These are phyloP conservation scores for Wallacemonas sp. DNA, from an alignment of 208 protist species.

Conservation along the genomic window DNA sequence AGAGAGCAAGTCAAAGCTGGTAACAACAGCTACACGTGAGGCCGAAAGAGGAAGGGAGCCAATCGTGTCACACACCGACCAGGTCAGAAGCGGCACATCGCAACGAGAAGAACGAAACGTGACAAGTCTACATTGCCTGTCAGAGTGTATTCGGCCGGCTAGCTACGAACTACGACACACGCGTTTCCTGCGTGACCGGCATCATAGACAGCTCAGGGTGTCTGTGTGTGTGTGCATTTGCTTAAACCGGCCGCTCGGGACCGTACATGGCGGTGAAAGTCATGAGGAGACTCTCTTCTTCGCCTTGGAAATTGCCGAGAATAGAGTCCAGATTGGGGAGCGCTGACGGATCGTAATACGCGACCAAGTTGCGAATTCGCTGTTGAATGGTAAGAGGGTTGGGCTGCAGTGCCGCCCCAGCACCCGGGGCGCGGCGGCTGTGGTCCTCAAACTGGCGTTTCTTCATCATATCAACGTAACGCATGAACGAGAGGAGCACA, in stretches of 20 bases:
- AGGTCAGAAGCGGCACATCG: no score
- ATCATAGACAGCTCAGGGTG: no score
- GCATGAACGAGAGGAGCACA: slow-evolving; percentile 36
- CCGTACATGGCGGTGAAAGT: slow-evolving; percentile 49
- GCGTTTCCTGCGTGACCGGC: no score
- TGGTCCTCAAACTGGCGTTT: neutral
- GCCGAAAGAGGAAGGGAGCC: no score
- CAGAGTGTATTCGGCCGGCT: no score
- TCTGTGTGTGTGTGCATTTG: neutral
- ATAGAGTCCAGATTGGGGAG: slow-evolving; percentile 21
- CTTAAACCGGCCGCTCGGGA: slow-evolving; percentile 35
- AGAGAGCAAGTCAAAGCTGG: no score
- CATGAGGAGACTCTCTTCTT: slow-evolving; percentile 47
- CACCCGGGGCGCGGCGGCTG: neutral
- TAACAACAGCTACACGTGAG: no score
- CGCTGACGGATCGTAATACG: slow-evolving; percentile 43
- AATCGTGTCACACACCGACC: no score
- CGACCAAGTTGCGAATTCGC: slow-evolving; percentile 36
- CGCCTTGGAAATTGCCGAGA: slow-evolving; percentile 37
- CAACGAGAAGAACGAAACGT: no score
- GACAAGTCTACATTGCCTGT: no score
- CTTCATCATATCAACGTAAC: slow-evolving; percentile 32
- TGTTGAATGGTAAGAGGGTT: slow-evolving; percentile 2
- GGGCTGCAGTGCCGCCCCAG: no score
- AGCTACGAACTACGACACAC: no score